Evolutionary conservation across 331 rosid species (phyloP), one percentile per base, ranked within the genome.

Genomic region (Saraca asoca): DNA sequence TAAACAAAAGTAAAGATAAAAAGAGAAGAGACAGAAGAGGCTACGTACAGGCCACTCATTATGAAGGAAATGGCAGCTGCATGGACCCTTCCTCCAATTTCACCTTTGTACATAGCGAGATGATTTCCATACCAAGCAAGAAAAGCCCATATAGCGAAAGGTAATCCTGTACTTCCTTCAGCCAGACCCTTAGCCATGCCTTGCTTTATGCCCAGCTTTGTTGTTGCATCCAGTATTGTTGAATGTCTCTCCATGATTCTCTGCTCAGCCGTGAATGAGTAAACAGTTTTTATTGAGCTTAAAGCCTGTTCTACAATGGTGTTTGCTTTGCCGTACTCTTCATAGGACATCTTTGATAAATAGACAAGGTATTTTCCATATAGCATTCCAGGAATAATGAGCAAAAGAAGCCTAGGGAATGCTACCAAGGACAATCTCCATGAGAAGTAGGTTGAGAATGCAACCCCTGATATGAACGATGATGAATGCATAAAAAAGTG

Each of bases 71-170:
- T 71, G 42, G 87, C 91, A 17, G 98, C 91, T 0, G 97, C 98
- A 71, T 90, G 90, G 68, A 93, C 85, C 65, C 82, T 83, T 45
- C 98, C 98, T 29, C 98, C 97, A 49, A 90, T 93, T 83, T 87
- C 95, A 55, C 83, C 95, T 79, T 78, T 90, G 58, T 81, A 82
- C 96, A 93, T 93, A 12, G 88, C 88, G 88, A 93, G 86, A 75
- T 63, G 95, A 52, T 97, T 90, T 24, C 98, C 98, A 66, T 93
- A 88, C 98, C 98, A 93, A 79, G 98, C 94, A 75, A 93, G 89
- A 72, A 93, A 83, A 17, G 85, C 98, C 98, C 98, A 93, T 51
- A 90, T 93, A 19, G 88, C 82, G 63, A 90, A 93, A 8, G 84
- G 85, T 0, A 93, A 56, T 34, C 97, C 98, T 15, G 84, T 84